phyloP scores from a whole-genome alignment of 257 asterid species.

The Nicotiana paniculata region DNA sequence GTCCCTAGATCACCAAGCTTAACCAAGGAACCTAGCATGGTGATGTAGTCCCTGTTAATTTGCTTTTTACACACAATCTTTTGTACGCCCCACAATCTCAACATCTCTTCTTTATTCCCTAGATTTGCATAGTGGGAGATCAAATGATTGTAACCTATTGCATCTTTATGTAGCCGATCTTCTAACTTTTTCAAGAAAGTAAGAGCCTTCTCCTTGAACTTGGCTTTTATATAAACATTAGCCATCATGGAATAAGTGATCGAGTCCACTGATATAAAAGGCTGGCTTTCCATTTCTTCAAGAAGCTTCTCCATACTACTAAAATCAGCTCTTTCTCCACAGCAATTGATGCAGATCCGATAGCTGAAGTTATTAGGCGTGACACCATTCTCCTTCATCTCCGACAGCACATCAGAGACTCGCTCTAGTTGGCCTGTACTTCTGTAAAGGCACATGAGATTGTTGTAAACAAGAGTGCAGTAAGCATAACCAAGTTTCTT shows the following conservation, averaged over 20 bases:
- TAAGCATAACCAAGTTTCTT: constrained; percentile 39
- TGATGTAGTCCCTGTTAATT: constrained; percentile 50
- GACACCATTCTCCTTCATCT: constrained; percentile 44
- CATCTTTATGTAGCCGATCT: constrained; percentile 32
- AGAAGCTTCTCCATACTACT: constrained; percentile 47
- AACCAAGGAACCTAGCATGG: constrained; percentile 45
- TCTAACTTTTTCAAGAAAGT: constrained; percentile 41
- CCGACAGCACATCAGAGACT: constrained; percentile 36
- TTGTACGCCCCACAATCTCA: constrained; percentile 53
- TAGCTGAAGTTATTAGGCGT: constrained; percentile 51
- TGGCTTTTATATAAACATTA: constrained; percentile 32
- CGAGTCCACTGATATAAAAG: constrained; percentile 40
- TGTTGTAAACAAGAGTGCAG: constrained; percentile 44
- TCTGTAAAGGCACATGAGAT: constrained; percentile 56
- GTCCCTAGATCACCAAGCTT: constrained; percentile 48
- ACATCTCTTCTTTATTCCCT: constrained; percentile 40
- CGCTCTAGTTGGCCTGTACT: constrained; percentile 37
- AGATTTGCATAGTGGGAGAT: constrained; percentile 48
- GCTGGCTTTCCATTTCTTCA: constrained; percentile 37
- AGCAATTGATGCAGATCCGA: constrained; percentile 43
- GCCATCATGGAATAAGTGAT: constrained; percentile 45
- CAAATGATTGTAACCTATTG: constrained; percentile 51
- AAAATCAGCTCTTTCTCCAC: constrained; percentile 43
- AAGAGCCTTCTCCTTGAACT: constrained; percentile 37
- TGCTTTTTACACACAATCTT: constrained; percentile 47